Conservation (phyloP, 805 yeast genomes). For the Candida suzukii region DNA sequence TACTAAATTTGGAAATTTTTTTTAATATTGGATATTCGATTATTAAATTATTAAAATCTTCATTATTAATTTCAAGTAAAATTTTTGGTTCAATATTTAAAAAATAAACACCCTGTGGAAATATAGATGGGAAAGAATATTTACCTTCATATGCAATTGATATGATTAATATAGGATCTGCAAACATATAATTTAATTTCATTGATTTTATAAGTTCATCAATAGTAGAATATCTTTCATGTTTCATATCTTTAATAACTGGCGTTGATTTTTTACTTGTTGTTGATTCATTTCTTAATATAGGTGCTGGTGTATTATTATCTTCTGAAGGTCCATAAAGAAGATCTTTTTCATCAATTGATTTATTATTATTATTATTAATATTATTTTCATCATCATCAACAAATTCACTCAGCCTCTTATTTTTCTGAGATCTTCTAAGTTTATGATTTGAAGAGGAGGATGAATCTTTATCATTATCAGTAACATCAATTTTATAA, state of each 20-base stretch:
- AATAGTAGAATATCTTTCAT: background rate
- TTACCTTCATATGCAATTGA: background rate
- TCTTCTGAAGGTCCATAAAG: background rate
- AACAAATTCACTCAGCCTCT: no score
- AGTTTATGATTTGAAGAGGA: no score
- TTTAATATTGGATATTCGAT: background rate
- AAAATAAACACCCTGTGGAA: background rate
- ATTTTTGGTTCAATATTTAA: background rate
- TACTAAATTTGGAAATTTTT: background rate
- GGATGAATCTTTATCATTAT: no score
- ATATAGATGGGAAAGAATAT: background rate
- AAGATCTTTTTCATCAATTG: background rate
- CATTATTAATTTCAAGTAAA: no score
- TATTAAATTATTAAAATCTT: no score
- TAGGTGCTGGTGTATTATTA: no score
- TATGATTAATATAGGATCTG: background rate
- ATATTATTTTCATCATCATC: no score
- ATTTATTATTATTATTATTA: background rate
- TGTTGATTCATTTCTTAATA: no score
- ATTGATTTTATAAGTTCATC: background rate
- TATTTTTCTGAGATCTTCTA: no score
- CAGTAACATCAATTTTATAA: no score
- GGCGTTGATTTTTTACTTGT: background rate
- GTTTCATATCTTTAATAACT: background rate
- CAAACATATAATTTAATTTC: background rate